Evolutionary conservation across 1,284 basidiomycete species (phyloP).

Genomic region (Sporisorium iseilematis-ciliati): DNA sequence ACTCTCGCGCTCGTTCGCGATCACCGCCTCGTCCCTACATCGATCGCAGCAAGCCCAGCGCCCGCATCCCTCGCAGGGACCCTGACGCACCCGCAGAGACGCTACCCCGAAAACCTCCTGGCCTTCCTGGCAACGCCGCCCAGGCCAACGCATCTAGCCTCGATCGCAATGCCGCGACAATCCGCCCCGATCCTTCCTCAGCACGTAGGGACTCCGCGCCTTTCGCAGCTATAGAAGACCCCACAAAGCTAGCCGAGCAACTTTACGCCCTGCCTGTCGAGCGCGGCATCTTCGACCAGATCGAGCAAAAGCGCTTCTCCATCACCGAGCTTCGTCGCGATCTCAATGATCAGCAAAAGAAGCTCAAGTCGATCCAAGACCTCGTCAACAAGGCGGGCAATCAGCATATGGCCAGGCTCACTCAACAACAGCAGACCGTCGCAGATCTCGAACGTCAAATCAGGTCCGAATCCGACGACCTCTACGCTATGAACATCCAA

Average conservation of each 20-base stretch:
- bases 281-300: slow-evolving; percentile 18
- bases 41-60: background rate
- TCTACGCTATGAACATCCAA: slow-evolving; percentile 19
- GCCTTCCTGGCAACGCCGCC: slow-evolving; percentile 4
- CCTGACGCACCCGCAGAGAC: slow-evolving; percentile 19
- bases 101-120: slow-evolving; percentile 17
- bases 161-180: slow-evolving; percentile 10
- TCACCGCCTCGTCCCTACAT: slow-evolving; percentile 14
- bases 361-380: slow-evolving; percentile 12
- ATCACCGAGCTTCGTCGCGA: slow-evolving; percentile 20
- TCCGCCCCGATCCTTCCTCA: slow-evolving; percentile 2
- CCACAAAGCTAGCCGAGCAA: slow-evolving; percentile 10
- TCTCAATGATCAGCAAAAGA: slow-evolving; percentile 18
- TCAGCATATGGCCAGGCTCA: slow-evolving; percentile 7
- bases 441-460: slow-evolving; percentile 19
- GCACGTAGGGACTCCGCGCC: background rate
- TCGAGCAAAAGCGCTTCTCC: slow-evolving; percentile 16
- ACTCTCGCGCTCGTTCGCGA: slow-evolving; percentile 21
- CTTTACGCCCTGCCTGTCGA: slow-evolving; percentile 5
- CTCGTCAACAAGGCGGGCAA: slow-evolving; percentile 16
- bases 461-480: slow-evolving; percentile 3
- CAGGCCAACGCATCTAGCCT: slow-evolving; percentile 3
- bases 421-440: slow-evolving; percentile 7
- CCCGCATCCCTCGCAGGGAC: slow-evolving; percentile 5
- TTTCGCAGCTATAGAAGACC: slow-evolving; percentile 1